Evolutionary conservation across 768 basidiomycete genomes (phyloP), one percentile per base, ranked within the genome.

Genomic region (Lactarius pseudohatsudake): DNA sequence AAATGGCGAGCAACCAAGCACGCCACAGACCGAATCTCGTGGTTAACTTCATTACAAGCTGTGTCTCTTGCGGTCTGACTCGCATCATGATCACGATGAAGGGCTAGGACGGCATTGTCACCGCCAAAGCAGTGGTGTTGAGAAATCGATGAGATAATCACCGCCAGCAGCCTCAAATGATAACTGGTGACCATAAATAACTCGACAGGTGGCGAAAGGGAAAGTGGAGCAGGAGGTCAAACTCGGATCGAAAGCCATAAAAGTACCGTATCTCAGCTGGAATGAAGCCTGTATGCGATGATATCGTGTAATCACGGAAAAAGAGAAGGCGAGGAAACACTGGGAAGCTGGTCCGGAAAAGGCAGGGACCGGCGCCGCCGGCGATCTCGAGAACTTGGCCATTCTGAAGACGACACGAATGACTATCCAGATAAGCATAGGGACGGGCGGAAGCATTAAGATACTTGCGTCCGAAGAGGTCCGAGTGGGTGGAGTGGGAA

Each of bases 381-480:
- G 15, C 18, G 18, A 18, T 32, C 54, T 18, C 32, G 3, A 30
- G 18, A 56, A 5, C 9, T 32, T 30, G 28, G 10, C 32, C 16
- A 32, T 20, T 50, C n/a, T 50, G n/a, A 50, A 13, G 22, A 50
- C 22, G 47, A 50, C 47, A 50, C 22, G 22, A 22, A 22, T 22
- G 45, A 38, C 36, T 38, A 38, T 38, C 36, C 15, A 40, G 38
- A 40, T 40, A 40, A 40, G 38, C 4, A 38, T 38, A 11, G 11
- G 54, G 54, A 56, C n/a, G n/a, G 13, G 36, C 45, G 64, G 60
- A 26, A 36, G 57, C 32, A 58, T 55, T 65, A 60, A 55, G n/a
- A 34, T 32, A 15, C 55, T 26, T 45, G n/a, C n/a, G n/a, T n/a
- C n/a, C n/a, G n/a, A n/a, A n/a, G n/a, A 11, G 3, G 2, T 22